Conservation (phyloP, 176 grass and related monocot species). For the Miscanthus lutarioriparius region DNA sequence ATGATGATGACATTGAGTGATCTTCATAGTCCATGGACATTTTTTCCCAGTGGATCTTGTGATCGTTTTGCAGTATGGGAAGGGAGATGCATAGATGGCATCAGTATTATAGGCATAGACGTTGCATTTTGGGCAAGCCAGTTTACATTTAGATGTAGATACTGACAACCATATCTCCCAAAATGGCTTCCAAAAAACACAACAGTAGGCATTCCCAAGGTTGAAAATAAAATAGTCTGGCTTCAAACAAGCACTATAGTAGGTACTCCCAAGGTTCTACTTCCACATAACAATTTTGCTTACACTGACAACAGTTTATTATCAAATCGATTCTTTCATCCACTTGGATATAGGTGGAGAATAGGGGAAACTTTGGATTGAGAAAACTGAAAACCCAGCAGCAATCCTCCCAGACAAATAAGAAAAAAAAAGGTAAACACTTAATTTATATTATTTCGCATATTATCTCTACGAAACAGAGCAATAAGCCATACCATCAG, state of each 20-base stretch:
- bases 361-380: neutral
- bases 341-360: neutral
- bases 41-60: slow-evolving; percentile 14
- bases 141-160: slow-evolving; percentile 31
- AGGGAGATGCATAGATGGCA: slow-evolving; percentile 8
- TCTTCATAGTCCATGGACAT: slow-evolving; percentile 38
- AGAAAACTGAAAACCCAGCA: neutral
- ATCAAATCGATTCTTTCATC: neutral
- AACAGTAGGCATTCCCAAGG: slow-evolving; percentile 30
- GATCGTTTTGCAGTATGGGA: slow-evolving; percentile 15
- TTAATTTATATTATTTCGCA: neutral
- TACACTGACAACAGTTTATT: slow-evolving; percentile 4
- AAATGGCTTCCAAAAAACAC: slow-evolving; percentile 23
- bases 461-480: slow-evolving; percentile 13
- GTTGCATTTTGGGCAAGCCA: neutral
- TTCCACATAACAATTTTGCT: neutral
- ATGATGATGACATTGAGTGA: slow-evolving; percentile 43
- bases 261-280: neutral
- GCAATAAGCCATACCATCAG: neutral
- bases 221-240: slow-evolving; percentile 22
- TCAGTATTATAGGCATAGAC: slow-evolving; percentile 37
- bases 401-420: neutral
- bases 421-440: neutral
- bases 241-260: neutral
- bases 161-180: slow-evolving; percentile 27